Base-by-base conservation (phyloP, 2,329 filamentous ascomycete genomes). In the Diplodia mutila region DNA sequence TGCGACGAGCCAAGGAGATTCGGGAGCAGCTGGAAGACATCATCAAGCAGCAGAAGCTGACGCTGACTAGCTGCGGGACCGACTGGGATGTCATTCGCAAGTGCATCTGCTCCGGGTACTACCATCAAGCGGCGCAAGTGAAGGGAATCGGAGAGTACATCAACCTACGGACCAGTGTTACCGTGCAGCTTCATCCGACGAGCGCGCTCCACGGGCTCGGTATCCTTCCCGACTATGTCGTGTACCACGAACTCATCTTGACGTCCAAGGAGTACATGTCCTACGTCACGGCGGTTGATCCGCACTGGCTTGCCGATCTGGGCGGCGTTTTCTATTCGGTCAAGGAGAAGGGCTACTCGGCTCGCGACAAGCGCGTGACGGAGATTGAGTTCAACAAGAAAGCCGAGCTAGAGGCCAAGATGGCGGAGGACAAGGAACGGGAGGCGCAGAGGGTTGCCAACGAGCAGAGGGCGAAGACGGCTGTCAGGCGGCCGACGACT, bases 191-290 rank as follows among this genome's bases (percentile, higher is more conserved):
- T 34, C 96, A 99, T 77, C 95, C 95, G 1, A 99, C 95, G 0
- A 94, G 90, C 70, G 93, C 95, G 1, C 86, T 99, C 0, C 98
- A 97, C 76, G 95, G 95, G 27, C 85, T 93, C 1, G 95, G 95
- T 4, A 96, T 97, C 79, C 87, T 97, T 27, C 95, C 96, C 1
- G 95, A 99, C 77, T 98, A 98, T 75, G 93, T 99, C 64, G 89
- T 99, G 51, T 99, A 99, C 80, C 95, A 99, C 83, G 95, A 99
- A 80, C 87, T 99, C 68, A 97, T 99, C 73, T 87, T 99, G 69
- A 99, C 95, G 0, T 92, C 90, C 67, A 97, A 97, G 77, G 95
- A 98, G 77, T 99, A 98, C 82, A 97, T 99, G 89, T 96, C 92
- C 3, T 97, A 93, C 4, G 95, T 99, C 11, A 99, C 95, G 4